Evolutionary conservation across 1,139 yeast species (phyloP).

Genomic region (Geotrichum fermentans): DNA sequence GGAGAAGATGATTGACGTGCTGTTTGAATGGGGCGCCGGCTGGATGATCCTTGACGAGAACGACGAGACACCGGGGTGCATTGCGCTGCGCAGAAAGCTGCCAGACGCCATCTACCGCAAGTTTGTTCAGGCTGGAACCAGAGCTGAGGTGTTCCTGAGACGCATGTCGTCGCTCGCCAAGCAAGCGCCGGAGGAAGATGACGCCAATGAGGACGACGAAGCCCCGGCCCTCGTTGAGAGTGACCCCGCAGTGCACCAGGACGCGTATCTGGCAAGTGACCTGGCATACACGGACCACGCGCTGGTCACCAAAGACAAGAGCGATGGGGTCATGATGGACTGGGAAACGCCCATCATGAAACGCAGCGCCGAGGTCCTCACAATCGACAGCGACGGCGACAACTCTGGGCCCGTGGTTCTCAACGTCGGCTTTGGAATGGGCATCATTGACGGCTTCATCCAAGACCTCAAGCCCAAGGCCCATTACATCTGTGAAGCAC

Average conservation of each 20-base stretch:
- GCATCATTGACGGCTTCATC: slow-evolving; percentile 79
- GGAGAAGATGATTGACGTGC: slow-evolving; percentile 51
- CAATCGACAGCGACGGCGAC: slow-evolving; percentile 22
- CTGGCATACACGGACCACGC: slow-evolving; percentile 68
- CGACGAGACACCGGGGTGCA: slow-evolving; percentile 38
- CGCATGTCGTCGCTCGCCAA: slow-evolving; percentile 59
- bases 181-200: slow-evolving; percentile 44
- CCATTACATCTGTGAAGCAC: slow-evolving; percentile 92
- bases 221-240: slow-evolving; percentile 22
- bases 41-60: slow-evolving; percentile 60
- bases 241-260: slow-evolving; percentile 44
- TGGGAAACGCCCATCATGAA: slow-evolving; percentile 88
- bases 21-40: slow-evolving; percentile 86
- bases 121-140: slow-evolving; percentile 80
- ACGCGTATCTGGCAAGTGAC: slow-evolving; percentile 59
- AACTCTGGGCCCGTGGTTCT: slow-evolving; percentile 49
- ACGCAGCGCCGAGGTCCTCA: slow-evolving; percentile 59
- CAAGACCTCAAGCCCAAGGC: slow-evolving; percentile 54
- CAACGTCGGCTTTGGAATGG: slow-evolving; percentile 96
- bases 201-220: slow-evolving; percentile 28
- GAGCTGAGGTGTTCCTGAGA: slow-evolving; percentile 78
- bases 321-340: slow-evolving; percentile 96
- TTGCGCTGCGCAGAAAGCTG: slow-evolving; percentile 37
- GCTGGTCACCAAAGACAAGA: slow-evolving; percentile 61
- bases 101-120: slow-evolving; percentile 41